Conservation (phyloP, 805 yeast species). For the Candida patagonica region DNA sequence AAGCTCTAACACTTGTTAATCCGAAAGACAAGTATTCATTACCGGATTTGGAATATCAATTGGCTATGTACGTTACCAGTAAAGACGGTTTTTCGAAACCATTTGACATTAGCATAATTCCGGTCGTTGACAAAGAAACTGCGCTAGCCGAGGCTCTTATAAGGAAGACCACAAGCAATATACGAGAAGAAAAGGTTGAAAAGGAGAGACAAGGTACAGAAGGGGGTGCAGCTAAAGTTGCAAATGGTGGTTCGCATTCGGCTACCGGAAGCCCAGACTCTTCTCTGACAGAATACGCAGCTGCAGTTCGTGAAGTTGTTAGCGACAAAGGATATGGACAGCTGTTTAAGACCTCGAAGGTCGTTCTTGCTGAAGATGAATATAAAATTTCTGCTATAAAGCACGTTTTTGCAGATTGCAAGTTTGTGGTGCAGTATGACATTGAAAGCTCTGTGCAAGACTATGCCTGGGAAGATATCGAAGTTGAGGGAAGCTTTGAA, state of each 20-base stretch:
- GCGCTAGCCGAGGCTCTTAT: conserved; percentile 26
- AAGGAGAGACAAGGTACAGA: conserved; percentile 11
- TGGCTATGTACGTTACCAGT: conserved; percentile 58
- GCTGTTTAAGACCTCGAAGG: conserved; percentile 50
- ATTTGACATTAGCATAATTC: conserved; percentile 65
- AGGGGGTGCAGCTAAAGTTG: conserved; percentile 22
- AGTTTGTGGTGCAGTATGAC: conserved; percentile 71
- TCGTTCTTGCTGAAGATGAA: conserved; percentile 70
- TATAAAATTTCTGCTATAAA: conserved; percentile 78
- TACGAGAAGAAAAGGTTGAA: conserved; percentile 45
- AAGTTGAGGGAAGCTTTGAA: conserved; percentile 30
- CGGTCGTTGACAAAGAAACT: conserved; percentile 35
- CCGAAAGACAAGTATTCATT: conserved; percentile 66
- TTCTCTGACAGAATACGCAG: conserved; percentile 36
- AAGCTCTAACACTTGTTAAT: conserved; percentile 42
- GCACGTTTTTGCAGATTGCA: conserved; percentile 68
- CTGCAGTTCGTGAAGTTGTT: conserved; percentile 59
- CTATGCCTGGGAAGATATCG: conserved; percentile 64
- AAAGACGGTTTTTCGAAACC: conserved; percentile 40
- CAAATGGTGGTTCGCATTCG: conserved; percentile 25
- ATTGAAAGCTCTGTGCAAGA: conserved; percentile 78
- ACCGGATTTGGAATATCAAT: conserved; percentile 65
- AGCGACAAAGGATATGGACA: conserved; percentile 68
- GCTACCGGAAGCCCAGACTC: conserved; percentile 18
- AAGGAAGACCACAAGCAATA: conserved; percentile 43